Evolutionary conservation across 352 stramenopile species (phyloP), one percentile per base, ranked within the genome.

Genomic region (Phytophthora idaei): DNA sequence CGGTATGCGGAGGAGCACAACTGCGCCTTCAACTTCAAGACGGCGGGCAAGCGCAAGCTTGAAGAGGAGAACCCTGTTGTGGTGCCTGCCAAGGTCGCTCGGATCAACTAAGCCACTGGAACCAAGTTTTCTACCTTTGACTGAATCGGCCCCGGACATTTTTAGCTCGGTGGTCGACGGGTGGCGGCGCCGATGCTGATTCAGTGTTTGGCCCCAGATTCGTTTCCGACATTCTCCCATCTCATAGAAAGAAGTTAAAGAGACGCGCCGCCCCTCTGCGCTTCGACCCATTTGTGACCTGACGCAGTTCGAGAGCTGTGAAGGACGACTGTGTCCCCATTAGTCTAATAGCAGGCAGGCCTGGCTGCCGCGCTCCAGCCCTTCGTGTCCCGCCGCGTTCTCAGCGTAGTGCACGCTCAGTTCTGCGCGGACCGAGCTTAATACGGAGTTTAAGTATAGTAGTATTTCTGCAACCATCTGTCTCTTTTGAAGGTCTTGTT

Each of bases 1-100:
- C 87, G 91, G 2, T 97, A 97, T 57, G 89, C 90, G 0, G 90
- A 98, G 48, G 80, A 96, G 61, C 92, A 97, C 84, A 76, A 78
- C 34, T 97, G 90, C 71, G 68, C 71, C 0, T 97, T 95, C 63
- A 91, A 97, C 72, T 97, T 97, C 58, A 95, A 94, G 64, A 78
- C 73, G 27, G 77, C 83, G 0, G 89, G 79, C 34, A 95, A 96
- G 71, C 81, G 84, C 28, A 92, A 94, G 52, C 74, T 97, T 0
- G 78, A 90, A 63, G 83, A 83, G 32, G 86, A 95, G 50, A 95
- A 95, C 70, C 88, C 88, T 3, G 74, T 81, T n/a, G 78, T 95
- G 28, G 80, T 94, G 51, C 86, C 88, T 11, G 57, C 68, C 9
- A 95, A 95, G 71, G 80, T 95, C 15, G 86, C 86, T 7, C 86